Conservation (phyloP, 371 early-diverging fungal species). For the Batrachochytrium dendrobatidis region DNA sequence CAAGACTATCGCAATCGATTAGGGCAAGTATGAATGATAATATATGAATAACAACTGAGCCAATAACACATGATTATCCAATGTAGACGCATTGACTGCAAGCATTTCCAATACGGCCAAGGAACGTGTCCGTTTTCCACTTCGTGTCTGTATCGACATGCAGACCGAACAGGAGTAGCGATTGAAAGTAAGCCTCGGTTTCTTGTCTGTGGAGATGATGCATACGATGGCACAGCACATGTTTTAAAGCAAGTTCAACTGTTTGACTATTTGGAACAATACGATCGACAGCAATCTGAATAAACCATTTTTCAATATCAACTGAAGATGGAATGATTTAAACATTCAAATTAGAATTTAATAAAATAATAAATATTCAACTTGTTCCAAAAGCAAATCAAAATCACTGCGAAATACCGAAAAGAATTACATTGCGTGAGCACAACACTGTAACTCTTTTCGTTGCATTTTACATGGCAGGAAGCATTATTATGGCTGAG, state of each 20-base stretch:
- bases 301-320: too few species aligned
- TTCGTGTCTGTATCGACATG: conserved; percentile 49
- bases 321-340: too few species aligned
- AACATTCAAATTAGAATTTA: too few species aligned
- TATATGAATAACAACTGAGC: too few species aligned
- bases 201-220: conserved; percentile 13
- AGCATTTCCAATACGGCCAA: conserved; percentile 40
- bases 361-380: too few species aligned
- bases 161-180: conserved; percentile 31
- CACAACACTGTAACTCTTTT: too few species aligned
- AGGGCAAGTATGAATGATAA: conserved; percentile 17
- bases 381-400: too few species aligned
- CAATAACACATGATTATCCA: too few species aligned
- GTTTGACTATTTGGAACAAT: conserved; percentile 27
- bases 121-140: conserved; percentile 53
- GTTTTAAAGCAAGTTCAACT: conserved; percentile 22
- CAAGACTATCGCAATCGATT: conserved; percentile 43
- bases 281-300: conserved; percentile 6
- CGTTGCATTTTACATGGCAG: too few species aligned
- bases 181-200: conserved; percentile 30
- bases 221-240: conserved; percentile 18
- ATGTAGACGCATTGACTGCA: conserved; percentile 43
- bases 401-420: too few species aligned
- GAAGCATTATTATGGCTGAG: too few species aligned
- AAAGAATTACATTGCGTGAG: too few species aligned